phyloP scores from a whole-genome alignment of 2,329 filamentous ascomycete genomes.

The Paraphaeosphaeria minitans region DNA sequence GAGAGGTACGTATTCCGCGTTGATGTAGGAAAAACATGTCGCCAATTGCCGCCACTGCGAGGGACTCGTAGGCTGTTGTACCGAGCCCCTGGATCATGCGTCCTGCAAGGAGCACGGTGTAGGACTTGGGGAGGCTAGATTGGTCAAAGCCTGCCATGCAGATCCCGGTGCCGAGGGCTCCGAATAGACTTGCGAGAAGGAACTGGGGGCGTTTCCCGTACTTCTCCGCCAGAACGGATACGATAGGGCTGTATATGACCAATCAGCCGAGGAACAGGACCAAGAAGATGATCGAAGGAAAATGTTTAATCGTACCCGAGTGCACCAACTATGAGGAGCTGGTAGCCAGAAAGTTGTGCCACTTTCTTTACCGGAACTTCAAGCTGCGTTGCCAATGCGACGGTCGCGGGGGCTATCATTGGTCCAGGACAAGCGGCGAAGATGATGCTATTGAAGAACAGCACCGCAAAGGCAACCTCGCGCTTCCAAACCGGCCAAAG shows the following conservation, averaged over 20 bases:
- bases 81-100: slow-evolving; percentile 41
- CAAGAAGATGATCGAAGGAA: neutral
- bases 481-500: slow-evolving; percentile 33
- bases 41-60: slow-evolving; percentile 40
- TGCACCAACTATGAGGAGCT: slow-evolving; percentile 29
- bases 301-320: slow-evolving; percentile 19
- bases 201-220: slow-evolving; percentile 45
- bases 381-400: slow-evolving; percentile 25
- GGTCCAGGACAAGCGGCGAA: slow-evolving; percentile 31
- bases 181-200: slow-evolving; percentile 37
- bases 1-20: slow-evolving; percentile 35
- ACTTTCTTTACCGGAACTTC: slow-evolving; percentile 31
- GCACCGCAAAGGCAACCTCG: slow-evolving; percentile 24
- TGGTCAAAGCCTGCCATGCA: slow-evolving; percentile 37
- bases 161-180: slow-evolving; percentile 38
- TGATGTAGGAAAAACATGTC: slow-evolving; percentile 45
- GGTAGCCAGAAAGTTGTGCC: slow-evolving; percentile 30
- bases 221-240: slow-evolving; percentile 43
- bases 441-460: slow-evolving; percentile 34
- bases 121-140: slow-evolving; percentile 23
- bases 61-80: slow-evolving; percentile 41
- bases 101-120: slow-evolving; percentile 41
- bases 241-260: slow-evolving; percentile 22
- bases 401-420: slow-evolving; percentile 31
- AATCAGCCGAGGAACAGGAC: neutral